Conservation (phyloP, 768 basidiomycete genomes). For the Amanita molliuscula region DNA sequence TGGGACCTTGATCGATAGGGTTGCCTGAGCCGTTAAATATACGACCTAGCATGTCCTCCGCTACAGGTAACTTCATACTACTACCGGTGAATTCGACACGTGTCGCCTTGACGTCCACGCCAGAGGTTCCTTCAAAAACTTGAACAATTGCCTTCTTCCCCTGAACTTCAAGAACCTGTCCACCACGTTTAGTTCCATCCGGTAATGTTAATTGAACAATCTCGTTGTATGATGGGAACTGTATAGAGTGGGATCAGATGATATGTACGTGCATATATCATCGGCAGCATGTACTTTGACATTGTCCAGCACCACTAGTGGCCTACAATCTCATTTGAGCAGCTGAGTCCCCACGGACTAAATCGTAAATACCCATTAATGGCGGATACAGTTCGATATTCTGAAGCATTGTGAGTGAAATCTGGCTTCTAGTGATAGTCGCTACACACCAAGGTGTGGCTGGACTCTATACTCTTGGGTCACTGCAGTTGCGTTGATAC, state of each 20-base stretch:
- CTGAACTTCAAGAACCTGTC: slow-evolving; percentile 95
- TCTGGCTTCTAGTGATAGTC: slow-evolving; percentile 6
- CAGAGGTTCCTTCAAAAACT: slow-evolving; percentile 97
- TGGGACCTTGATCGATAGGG: slow-evolving; percentile 97
- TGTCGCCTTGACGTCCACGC: slow-evolving; percentile 94
- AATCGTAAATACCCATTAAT: slow-evolving; percentile 70
- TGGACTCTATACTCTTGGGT: slow-evolving; percentile 83
- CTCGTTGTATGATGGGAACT: slow-evolving; percentile 99
- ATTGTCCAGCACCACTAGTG: slow-evolving; percentile 94
- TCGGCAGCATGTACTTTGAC: slow-evolving; percentile 64
- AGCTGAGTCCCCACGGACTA: slow-evolving; percentile 3
- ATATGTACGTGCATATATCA: neutral
- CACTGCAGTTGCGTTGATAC: slow-evolving; percentile 82
- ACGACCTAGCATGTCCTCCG: slow-evolving; percentile 97
- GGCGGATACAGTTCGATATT: slow-evolving; percentile 97
- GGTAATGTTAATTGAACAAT: slow-evolving; percentile 93
- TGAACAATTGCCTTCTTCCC: slow-evolving; percentile 99
- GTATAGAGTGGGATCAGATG: slow-evolving; percentile 6
- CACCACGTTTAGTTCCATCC: slow-evolving; percentile 90
- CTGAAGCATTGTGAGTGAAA: slow-evolving; percentile 26
- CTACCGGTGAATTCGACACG: slow-evolving; percentile 97
- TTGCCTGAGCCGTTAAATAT: slow-evolving; percentile 99
- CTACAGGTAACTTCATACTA: slow-evolving; percentile 98
- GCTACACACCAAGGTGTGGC: slow-evolving; percentile 70
- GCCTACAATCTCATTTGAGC: slow-evolving; percentile 35